phyloP scores from a whole-genome alignment of 83 land plant genomes.

The Diphasiastrum complanatum region DNA sequence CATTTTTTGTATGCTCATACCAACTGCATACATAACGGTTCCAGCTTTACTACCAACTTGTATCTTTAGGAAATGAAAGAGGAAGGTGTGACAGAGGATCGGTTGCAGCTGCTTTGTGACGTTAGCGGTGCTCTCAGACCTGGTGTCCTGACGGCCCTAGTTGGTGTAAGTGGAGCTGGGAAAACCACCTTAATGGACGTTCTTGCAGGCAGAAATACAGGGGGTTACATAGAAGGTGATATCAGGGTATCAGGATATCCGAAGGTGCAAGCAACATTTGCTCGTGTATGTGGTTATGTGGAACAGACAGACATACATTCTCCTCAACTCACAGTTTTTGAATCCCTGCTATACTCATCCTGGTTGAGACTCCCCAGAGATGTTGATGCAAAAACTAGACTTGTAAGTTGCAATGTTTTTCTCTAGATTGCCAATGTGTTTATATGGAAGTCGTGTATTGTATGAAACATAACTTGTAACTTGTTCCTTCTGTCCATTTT shows the following conservation, averaged over 20 bases:
- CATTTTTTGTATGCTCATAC: background rate
- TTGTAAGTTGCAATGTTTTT: constrained; percentile 12
- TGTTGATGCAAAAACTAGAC: constrained; percentile 12
- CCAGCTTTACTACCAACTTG: background rate
- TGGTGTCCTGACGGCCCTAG: constrained; percentile 39
- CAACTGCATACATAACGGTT: background rate
- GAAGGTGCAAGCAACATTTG: constrained; percentile 37
- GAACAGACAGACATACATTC: constrained; percentile 45
- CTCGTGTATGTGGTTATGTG: constrained; percentile 38
- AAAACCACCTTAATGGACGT: constrained; percentile 50
- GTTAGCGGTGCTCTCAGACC: constrained; percentile 45
- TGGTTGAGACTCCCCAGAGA: constrained; percentile 39
- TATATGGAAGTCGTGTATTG: background rate
- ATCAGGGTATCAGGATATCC: constrained; percentile 39
- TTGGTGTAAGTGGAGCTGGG: constrained; percentile 44
- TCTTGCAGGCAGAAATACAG: constrained; percentile 44
- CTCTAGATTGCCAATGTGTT: background rate
- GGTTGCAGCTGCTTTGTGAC: constrained; percentile 29
- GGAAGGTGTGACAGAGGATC: background rate
- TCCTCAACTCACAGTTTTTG: constrained; percentile 42
- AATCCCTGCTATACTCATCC: constrained; percentile 38
- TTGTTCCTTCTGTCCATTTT: too few species aligned
- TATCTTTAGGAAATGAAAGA: constrained; percentile 17
- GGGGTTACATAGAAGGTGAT: constrained; percentile 40
- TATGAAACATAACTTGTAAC: too few species aligned